These are phyloP conservation scores for Colletotrichum nymphaeae DNA, from an alignment of 2,329 filamentous ascomycete species.

Conservation along the genomic window DNA sequence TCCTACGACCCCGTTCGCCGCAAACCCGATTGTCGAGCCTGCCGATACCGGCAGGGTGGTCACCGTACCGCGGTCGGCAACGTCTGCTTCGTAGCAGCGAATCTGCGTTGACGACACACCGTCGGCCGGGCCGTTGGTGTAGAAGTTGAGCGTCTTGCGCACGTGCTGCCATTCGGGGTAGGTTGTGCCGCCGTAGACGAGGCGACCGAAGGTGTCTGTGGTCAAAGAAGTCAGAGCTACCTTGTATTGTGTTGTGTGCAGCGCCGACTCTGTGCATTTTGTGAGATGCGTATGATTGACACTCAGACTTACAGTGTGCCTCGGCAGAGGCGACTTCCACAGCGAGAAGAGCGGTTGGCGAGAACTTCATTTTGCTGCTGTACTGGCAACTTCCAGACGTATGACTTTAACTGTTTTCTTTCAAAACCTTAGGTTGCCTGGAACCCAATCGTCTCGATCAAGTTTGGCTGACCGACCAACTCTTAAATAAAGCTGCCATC, in stretches of 20 bases:
- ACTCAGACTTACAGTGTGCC: conserved; percentile 10
- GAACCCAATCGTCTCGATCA: too few relatives aligned
- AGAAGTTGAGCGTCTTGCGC: conserved; percentile 49
- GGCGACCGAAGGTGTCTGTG: conserved; percentile 27
- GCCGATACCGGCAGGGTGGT: conserved; percentile 36
- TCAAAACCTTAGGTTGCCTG: too few relatives aligned
- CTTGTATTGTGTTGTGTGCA: neutral
- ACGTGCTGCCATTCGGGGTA: conserved; percentile 44
- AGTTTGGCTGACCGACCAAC: too few relatives aligned
- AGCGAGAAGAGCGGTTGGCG: neutral
- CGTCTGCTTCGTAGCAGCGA: conserved; percentile 46
- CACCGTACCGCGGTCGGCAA: conserved; percentile 22
- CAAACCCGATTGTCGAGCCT: conserved; percentile 47
- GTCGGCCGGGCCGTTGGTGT: conserved; percentile 44
- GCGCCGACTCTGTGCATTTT: neutral
- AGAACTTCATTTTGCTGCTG: conserved; percentile 17
- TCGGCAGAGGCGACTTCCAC: conserved; percentile 12
- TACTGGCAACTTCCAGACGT: neutral
- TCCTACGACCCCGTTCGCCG: conserved; percentile 48
- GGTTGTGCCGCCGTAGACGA: conserved; percentile 26
- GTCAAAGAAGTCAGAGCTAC: neutral
- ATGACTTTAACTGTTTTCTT: neutral
- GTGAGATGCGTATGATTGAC: too few relatives aligned
- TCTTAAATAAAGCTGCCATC: too few relatives aligned
- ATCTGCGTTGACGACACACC: conserved; percentile 45